Evolutionary conservation across 83 land plant genomes (phyloP).

Genomic region (Picea abies): DNA sequence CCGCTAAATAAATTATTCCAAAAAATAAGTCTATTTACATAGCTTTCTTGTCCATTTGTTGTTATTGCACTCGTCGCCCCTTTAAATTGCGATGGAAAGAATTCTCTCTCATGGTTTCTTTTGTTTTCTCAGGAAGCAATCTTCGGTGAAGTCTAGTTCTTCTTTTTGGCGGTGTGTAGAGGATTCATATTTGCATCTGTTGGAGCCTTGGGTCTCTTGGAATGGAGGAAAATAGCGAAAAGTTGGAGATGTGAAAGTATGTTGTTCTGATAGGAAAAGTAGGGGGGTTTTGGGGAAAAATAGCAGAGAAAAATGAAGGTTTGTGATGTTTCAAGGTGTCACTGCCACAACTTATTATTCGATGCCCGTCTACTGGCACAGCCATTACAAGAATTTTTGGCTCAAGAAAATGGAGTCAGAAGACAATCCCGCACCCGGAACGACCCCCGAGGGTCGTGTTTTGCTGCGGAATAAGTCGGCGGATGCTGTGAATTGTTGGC

Average conservation of each 20-base stretch:
- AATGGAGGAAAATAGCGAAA: background rate
- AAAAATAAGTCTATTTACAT: no score
- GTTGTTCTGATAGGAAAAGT: background rate
- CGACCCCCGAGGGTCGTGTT: background rate
- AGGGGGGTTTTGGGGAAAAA: background rate
- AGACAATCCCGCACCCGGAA: background rate
- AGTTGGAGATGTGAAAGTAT: background rate
- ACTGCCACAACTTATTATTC: background rate
- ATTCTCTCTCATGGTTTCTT: no score
- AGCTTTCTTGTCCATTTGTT: no score
- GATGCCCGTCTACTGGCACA: background rate
- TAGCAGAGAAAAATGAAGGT: background rate
- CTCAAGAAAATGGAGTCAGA: slow-evolving; percentile 11
- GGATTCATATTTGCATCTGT: background rate
- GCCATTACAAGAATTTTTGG: slow-evolving; percentile 7
- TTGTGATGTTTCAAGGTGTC: background rate
- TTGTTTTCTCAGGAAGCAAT: background rate
- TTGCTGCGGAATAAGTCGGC: background rate
- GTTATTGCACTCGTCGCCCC: no score
- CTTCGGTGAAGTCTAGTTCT: background rate
- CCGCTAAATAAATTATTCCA: no score
- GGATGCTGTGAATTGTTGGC: slow-evolving; percentile 7
- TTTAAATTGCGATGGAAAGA: no score
- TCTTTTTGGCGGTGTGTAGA: background rate
- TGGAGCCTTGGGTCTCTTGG: background rate